phyloP scores from a whole-genome alignment of 2,329 filamentous ascomycete species.

The Leptosphaerulina australis region DNA sequence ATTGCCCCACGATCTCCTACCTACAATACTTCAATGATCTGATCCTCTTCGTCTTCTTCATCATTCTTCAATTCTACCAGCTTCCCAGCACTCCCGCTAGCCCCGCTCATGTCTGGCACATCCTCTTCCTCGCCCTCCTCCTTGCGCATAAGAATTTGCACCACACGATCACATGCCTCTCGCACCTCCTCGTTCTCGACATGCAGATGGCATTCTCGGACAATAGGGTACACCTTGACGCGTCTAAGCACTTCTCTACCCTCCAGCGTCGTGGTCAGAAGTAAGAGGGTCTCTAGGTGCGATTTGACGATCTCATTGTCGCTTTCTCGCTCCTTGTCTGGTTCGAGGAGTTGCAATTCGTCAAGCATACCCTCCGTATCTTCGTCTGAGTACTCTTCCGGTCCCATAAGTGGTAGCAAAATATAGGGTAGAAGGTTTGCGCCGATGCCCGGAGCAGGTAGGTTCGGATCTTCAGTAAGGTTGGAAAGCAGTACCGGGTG shows the following conservation, averaged over 20 bases:
- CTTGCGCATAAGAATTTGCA: slow-evolving; percentile 85
- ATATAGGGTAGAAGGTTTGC: slow-evolving; percentile 88
- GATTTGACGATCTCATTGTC: slow-evolving; percentile 80
- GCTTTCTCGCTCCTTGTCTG: slow-evolving; percentile 84
- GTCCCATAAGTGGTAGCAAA: slow-evolving; percentile 83
- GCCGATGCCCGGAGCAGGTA: slow-evolving; percentile 62
- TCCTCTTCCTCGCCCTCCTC: slow-evolving; percentile 66
- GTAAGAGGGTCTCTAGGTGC: slow-evolving; percentile 84
- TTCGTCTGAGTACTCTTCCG: slow-evolving; percentile 85
- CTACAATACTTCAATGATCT: slow-evolving; percentile 43
- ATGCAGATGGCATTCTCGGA: slow-evolving; percentile 82
- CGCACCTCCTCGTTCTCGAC: slow-evolving; percentile 79
- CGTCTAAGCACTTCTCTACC: slow-evolving; percentile 76
- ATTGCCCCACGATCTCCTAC: not conserved
- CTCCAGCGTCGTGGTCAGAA: slow-evolving; percentile 78
- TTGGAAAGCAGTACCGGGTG: slow-evolving; percentile 71
- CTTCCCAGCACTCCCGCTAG: slow-evolving; percentile 30
- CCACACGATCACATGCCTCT: slow-evolving; percentile 85
- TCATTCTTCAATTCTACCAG: slow-evolving; percentile 38
- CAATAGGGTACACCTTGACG: slow-evolving; percentile 84
- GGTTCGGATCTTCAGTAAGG: slow-evolving; percentile 37
- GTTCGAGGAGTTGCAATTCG: slow-evolving; percentile 85
- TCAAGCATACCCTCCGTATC: slow-evolving; percentile 86
- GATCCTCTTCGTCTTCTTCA: slow-evolving; percentile 46
- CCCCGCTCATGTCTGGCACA: slow-evolving; percentile 35